Percentiles rank a stretch among this genome's conserved stretches.
phyloP scores from a whole-genome alignment of 2,329 filamentous ascomycete species.

The Colletotrichum sp. region DNA sequence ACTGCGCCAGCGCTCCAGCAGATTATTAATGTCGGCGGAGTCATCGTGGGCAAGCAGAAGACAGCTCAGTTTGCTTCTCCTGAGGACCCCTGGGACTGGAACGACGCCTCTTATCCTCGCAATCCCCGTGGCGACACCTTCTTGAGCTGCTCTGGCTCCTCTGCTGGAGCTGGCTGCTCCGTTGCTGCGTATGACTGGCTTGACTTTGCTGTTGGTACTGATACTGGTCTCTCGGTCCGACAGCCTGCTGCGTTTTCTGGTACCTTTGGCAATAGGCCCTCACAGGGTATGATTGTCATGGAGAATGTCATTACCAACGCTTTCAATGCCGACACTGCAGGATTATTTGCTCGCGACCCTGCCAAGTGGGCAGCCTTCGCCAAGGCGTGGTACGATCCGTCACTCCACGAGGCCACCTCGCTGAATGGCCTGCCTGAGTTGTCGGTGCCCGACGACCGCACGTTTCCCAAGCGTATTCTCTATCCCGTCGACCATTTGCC shows the following conservation, averaged over 20 bases:
- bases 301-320: slow-evolving; percentile 27
- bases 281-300: slow-evolving; percentile 28
- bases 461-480: slow-evolving; percentile 41
- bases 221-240: slow-evolving; percentile 29
- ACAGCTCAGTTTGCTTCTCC: slow-evolving; percentile 50
- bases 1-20: slow-evolving; percentile 58
- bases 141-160: slow-evolving; percentile 30
- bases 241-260: slow-evolving; percentile 30
- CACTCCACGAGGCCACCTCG: slow-evolving; percentile 34
- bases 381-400: slow-evolving; percentile 41
- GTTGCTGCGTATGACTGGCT: slow-evolving; percentile 34
- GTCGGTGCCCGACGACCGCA: slow-evolving; percentile 33
- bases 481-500: slow-evolving; percentile 43
- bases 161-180: slow-evolving; percentile 28
- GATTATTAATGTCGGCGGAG: slow-evolving; percentile 64
- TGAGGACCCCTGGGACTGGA: slow-evolving; percentile 48
- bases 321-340: slow-evolving; percentile 29
- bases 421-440: slow-evolving; percentile 41
- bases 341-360: slow-evolving; percentile 29
- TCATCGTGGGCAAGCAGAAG: slow-evolving; percentile 60
- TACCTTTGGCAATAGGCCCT: slow-evolving; percentile 31
- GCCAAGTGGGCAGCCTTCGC: slow-evolving; percentile 36
- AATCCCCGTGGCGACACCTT: slow-evolving; percentile 54
- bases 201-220: slow-evolving; percentile 25
- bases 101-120: slow-evolving; percentile 44